A percentile compares a stretch with the other conserved stretches of the same genome.
Conservation (phyloP, 345 rosid species). For the Trapa bicornis region DNA sequence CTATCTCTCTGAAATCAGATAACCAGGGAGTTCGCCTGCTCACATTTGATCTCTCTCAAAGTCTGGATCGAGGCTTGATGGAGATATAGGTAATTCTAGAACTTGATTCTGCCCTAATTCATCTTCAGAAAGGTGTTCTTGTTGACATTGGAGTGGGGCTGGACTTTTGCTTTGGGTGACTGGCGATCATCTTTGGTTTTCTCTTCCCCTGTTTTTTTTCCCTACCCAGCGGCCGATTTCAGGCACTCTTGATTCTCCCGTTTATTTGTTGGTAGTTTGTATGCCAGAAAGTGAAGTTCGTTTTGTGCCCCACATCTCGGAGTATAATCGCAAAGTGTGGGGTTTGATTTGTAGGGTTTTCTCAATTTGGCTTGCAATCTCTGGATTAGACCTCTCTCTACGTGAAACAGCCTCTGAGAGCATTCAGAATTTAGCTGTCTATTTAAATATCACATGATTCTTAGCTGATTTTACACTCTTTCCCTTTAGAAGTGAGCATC, state of each 20-base stretch:
- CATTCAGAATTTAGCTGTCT: not conserved
- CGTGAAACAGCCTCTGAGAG: no score
- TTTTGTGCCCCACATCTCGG: not conserved
- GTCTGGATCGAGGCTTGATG: not conserved
- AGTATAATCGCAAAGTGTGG: not conserved
- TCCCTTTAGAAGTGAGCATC: not conserved
- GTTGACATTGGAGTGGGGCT: not conserved
- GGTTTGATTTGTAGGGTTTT: not conserved
- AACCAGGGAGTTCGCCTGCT: not conserved
- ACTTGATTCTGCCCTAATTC: not conserved
- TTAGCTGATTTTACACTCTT: not conserved
- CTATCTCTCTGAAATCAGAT: not conserved
- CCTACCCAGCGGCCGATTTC: not conserved
- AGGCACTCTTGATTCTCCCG: not conserved
- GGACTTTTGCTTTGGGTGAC: not conserved
- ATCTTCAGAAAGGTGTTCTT: not conserved
- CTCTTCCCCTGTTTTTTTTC: not conserved
- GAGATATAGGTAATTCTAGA: not conserved
- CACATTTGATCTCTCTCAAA: not conserved
- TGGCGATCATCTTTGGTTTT: not conserved
- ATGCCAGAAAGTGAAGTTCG: not conserved
- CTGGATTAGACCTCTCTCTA: not conserved
- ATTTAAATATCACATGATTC: not conserved
- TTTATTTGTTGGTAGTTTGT: not conserved
- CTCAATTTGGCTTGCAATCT: not conserved